Evolutionary conservation across 176 grass and related monocot species (phyloP), one percentile per base, ranked within the genome.

Genomic region (Aegilops tauschii): DNA sequence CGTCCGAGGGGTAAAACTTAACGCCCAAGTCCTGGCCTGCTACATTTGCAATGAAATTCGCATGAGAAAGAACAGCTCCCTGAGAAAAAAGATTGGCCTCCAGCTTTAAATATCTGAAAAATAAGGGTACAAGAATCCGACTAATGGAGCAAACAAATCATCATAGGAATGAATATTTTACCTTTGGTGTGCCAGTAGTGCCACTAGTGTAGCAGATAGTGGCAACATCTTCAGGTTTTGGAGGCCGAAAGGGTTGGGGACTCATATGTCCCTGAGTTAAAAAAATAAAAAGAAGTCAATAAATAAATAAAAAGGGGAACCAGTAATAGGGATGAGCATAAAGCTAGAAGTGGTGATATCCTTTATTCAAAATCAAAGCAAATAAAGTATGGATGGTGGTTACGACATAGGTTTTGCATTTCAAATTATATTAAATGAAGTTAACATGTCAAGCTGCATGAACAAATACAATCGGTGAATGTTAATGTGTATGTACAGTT

Each of bases 171-270:
- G 47, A 73, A 82, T 65, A 29, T 31, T 87, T 28, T 87, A 92
- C 93, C 91, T 98, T 98, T 70, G 93, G 93, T 40, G 91, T 98
- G 69, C 95, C 95, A 75, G 93, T 98, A 65, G 95, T 98, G 40
- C 95, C 95, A 80, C 95, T 98, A 9, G 95, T 98, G 77, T 98
- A 98, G 86, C 95, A 98, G 50, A 98, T 90, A 65, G 95, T 98
- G 20, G 95, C 95, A 79, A 90, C 31, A 77, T 98, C 93, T 87
- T 93, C 78, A 89, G 93, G 93, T 90, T 95, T 98, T 61, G 95
- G 93, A 87, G 93, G 86, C 23, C 80, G 72, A 86, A 95, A 95
- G 79, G 71, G 73, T 82, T 92, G 89, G 74, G 91, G 79, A 82
- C 76, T 87, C 61, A 54, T 87, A 28, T 87, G 72, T 47, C 93